Conservation (phyloP, 2,329 filamentous ascomycete genomes). For the Cladophialophora immunda region DNA sequence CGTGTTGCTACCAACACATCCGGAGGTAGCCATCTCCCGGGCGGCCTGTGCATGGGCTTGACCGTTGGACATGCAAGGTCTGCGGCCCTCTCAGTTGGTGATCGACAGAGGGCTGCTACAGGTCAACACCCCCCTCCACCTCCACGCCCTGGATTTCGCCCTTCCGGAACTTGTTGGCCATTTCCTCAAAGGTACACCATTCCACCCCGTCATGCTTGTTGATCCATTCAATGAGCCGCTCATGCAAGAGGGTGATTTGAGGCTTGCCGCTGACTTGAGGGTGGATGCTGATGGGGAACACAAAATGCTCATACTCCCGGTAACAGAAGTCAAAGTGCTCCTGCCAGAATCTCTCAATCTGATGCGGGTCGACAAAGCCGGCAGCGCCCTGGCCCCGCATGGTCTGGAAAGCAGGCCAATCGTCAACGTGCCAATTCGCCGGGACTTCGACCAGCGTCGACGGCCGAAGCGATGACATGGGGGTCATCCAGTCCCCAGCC, state of each 20-base stretch:
- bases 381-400: constrained; percentile 41
- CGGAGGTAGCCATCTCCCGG: background rate
- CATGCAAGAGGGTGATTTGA: constrained; percentile 58
- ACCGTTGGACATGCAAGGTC: background rate
- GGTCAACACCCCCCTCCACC: constrained; percentile 29
- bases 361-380: constrained; percentile 46
- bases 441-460: constrained; percentile 54
- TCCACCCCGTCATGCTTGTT: constrained; percentile 56
- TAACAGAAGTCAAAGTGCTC: constrained; percentile 59
- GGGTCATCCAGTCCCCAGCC: constrained; percentile 36
- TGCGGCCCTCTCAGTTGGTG: background rate
- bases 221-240: constrained; percentile 57
- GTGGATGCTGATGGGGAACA: constrained; percentile 59
- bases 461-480: constrained; percentile 53
- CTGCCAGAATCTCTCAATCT: constrained; percentile 55
- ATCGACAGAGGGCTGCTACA: constrained; percentile 11
- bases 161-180: constrained; percentile 74
- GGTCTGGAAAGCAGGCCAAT: constrained; percentile 56
- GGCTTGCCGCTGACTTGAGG: constrained; percentile 59
- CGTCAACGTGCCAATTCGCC: constrained; percentile 58
- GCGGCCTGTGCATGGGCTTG: background rate
- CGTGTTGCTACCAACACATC: background rate
- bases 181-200: constrained; percentile 68
- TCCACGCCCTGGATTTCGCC: constrained; percentile 49
- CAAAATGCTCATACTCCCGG: constrained; percentile 55